phyloP scores from a whole-genome alignment of 2,329 filamentous ascomycete species.

The Ophiostoma sp. region DNA sequence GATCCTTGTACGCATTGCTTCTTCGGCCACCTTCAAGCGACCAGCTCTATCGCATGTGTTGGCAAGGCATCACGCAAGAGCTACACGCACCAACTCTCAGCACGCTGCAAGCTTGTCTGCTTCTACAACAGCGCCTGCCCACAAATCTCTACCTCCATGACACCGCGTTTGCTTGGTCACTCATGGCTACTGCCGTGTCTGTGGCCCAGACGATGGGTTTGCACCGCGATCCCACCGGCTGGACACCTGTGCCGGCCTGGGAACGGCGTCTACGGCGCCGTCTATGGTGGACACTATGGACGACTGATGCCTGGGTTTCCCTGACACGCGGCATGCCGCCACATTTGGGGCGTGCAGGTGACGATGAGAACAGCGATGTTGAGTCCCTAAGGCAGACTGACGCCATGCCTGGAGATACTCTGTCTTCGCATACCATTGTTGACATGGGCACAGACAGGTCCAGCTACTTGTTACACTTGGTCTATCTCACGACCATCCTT shows the following conservation, averaged over 20 bases:
- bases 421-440: constrained; percentile 16
- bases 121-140: constrained; percentile 38
- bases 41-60: constrained; percentile 37
- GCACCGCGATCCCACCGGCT: constrained; percentile 36
- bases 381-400: constrained; percentile 33
- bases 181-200: constrained; percentile 38
- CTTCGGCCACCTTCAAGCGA: constrained; percentile 36
- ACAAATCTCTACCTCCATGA: constrained; percentile 39
- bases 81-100: constrained; percentile 38
- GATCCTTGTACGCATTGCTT: constrained; percentile 38
- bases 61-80: constrained; percentile 37
- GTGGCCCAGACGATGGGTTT: constrained; percentile 38
- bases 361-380: constrained; percentile 32
- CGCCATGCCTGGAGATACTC: constrained; percentile 29
- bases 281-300: constrained; percentile 37
- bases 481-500: constrained; percentile 37
- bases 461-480: constrained; percentile 35
- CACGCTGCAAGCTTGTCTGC: constrained; percentile 39
- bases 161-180: constrained; percentile 38
- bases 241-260: constrained; percentile 37
- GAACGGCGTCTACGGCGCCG: constrained; percentile 37
- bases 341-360: constrained; percentile 30
- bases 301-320: constrained; percentile 41
- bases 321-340: constrained; percentile 39
- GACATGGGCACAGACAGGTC: background rate